phyloP scores from a whole-genome alignment of 2,329 filamentous ascomycete genomes.

The Fusarium luffae region DNA sequence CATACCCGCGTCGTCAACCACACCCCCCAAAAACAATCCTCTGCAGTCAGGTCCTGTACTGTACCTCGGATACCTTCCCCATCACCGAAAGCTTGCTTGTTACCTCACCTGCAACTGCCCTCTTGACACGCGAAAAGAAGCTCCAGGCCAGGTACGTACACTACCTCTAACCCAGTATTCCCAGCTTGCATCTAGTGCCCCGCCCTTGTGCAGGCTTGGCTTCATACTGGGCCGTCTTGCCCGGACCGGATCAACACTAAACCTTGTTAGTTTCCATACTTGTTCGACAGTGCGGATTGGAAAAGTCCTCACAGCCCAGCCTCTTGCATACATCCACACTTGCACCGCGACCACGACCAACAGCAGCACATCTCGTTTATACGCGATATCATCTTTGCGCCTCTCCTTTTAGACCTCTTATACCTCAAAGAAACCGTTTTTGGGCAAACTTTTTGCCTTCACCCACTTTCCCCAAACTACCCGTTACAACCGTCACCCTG shows the following conservation, averaged over 20 bases:
- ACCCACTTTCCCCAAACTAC: slow-evolving; percentile 44
- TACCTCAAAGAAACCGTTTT: slow-evolving; percentile 14
- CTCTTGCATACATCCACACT: slow-evolving; percentile 44
- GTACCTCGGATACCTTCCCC: slow-evolving; percentile 2
- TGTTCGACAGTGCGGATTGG: slow-evolving; percentile 57
- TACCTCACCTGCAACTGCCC: slow-evolving; percentile 23
- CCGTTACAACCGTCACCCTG: slow-evolving; percentile 48
- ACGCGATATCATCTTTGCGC: slow-evolving; percentile 37
- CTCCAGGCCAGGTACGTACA: slow-evolving; percentile 37
- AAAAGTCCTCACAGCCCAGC: slow-evolving; percentile 56
- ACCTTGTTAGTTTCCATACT: slow-evolving; percentile 50
- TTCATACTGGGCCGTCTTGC: slow-evolving; percentile 46
- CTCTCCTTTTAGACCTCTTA: slow-evolving; percentile 17
- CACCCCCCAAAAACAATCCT: slow-evolving; percentile 6
- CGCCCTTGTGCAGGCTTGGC: slow-evolving; percentile 27
- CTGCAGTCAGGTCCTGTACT: slow-evolving; percentile 22
- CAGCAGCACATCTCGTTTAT: slow-evolving; percentile 34
- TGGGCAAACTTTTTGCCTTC: slow-evolving; percentile 32
- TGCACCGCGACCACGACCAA: slow-evolving; percentile 41
- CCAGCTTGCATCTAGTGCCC: slow-evolving; percentile 13
- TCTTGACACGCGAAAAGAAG: slow-evolving; percentile 29
- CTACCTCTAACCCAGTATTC: background rate
- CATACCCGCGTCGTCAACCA: background rate
- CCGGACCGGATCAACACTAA: slow-evolving; percentile 56
- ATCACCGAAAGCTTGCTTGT: slow-evolving; percentile 24